Percentiles rank a stretch among this genome's conserved stretches.
These are phyloP conservation scores for Geotrichum citri-aurantii DNA, from an alignment of 1,139 yeast species.

Conservation along the genomic window DNA sequence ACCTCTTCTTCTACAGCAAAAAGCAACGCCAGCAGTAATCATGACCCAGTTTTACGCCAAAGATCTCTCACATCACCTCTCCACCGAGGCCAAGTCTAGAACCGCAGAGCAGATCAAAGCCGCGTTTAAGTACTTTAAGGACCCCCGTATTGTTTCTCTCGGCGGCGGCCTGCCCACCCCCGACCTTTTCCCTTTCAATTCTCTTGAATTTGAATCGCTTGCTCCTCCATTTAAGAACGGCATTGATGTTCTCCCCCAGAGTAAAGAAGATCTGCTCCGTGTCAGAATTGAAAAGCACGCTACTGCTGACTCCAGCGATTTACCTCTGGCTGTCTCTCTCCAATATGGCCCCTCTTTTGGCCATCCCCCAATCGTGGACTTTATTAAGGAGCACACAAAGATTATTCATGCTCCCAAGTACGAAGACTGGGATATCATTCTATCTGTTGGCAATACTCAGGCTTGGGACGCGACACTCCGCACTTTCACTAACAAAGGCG, in stretches of 20 bases:
- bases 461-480: conserved; percentile 82
- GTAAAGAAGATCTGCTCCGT: conserved; percentile 38
- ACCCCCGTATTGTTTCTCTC: conserved; percentile 75
- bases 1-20: neutral
- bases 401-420: conserved; percentile 56
- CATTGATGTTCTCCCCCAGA: conserved; percentile 59
- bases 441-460: conserved; percentile 80
- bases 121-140: conserved; percentile 68
- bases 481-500: conserved; percentile 74
- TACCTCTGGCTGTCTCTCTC: conserved; percentile 76
- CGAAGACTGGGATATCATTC: conserved; percentile 59
- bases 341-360: conserved; percentile 90
- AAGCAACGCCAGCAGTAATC: too few relatives aligned
- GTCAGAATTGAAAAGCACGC: conserved; percentile 7
- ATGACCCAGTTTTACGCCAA: conserved; percentile 42
- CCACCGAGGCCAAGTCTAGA: conserved; percentile 74
- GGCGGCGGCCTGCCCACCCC: conserved; percentile 96
- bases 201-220: conserved; percentile 62
- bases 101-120: conserved; percentile 73
- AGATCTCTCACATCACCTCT: conserved; percentile 69
- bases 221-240: conserved; percentile 72
- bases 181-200: conserved; percentile 87
- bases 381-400: conserved; percentile 72
- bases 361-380: conserved; percentile 58
- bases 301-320: conserved; percentile 38